Evolutionary conservation across 1,284 basidiomycete species (phyloP), one percentile per base, ranked within the genome.

Genomic region (Exobasidium cylindrosporum): DNA sequence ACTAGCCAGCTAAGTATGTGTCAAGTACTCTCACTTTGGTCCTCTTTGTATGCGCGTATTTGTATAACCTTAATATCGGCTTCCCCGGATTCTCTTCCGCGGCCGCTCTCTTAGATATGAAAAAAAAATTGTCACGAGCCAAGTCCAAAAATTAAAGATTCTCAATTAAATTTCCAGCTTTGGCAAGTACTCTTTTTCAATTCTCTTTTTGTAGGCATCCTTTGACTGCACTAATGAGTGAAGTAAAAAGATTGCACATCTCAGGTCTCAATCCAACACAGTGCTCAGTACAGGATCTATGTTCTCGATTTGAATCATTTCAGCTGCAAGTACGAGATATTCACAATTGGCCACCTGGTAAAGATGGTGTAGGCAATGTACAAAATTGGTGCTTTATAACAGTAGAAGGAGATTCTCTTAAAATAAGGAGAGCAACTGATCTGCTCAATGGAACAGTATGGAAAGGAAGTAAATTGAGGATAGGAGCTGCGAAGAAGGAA

Each of bases 401-500:
- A 21, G 29, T 78, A 5, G 58, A 60, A 43, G 68, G 70, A n/a
- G 57, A 70, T 1, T 64, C 61, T 1, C 46, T 58, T 3, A 68
- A 74, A 61, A 61, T 77, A 40, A 54, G 65, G 28, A 57, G 65
- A 14, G 68, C 70, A 58, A 65, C 74, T 50, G 73, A 71, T 32
- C 52, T 69, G 6, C 58, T 79, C 2, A 71, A 66, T 21, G 73
- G 73, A 17, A 70, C 74, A 17, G 67, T 72, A 21, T 79, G 77
- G 77, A 78, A 77, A 31, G 74, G 73, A 2, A 62, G 69, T 7
- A 76, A 68, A 28, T 59, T 79, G 0, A 67, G 76, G 14, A 66
- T 78, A 11, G 75, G 70, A 13, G 65, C 72, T 32, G 77, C 77
- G 3, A 71, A 67, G 31, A 63, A 70, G 31, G 11, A 62, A 66